Conservation (phyloP, 2,329 filamentous ascomycete species). For the Xenoacremonium recifei region DNA sequence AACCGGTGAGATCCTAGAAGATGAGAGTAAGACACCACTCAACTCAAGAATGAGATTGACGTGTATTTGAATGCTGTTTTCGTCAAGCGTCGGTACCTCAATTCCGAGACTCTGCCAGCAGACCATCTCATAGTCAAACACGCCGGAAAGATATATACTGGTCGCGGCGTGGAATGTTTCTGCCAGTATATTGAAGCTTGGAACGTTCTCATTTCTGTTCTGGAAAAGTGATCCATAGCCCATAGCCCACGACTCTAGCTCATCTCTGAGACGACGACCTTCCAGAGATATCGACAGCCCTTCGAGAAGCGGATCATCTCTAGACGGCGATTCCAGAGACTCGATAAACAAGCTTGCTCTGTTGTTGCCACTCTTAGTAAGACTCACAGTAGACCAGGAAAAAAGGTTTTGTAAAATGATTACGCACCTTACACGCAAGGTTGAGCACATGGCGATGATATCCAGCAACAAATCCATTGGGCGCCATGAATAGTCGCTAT, state of each 20-base stretch:
- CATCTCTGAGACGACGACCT: constrained; percentile 16
- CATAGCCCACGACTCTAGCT: fast-evolving
- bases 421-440: constrained; percentile 29
- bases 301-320: fast-evolving
- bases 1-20: constrained; percentile 27
- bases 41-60: constrained; percentile 23
- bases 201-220: background rate
- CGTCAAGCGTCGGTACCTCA: constrained; percentile 18
- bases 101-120: constrained; percentile 27
- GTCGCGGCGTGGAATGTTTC: constrained; percentile 29
- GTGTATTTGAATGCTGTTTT: constrained; percentile 19
- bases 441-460: constrained; percentile 30
- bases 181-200: constrained; percentile 20
- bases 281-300: constrained; percentile 12
- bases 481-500: background rate
- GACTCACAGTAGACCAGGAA: background rate
- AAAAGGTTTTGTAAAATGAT: too few species aligned
- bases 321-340: fast-evolving
- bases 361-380: background rate
- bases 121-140: constrained; percentile 34
- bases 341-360: constrained; percentile 11
- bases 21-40: constrained; percentile 13
- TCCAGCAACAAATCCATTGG: constrained; percentile 27
- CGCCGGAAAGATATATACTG: constrained; percentile 36
- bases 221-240: fast-evolving